These are phyloP conservation scores for Agaricales sp. DNA, from an alignment of 1,284 basidiomycete genomes.

Conservation along the genomic window DNA sequence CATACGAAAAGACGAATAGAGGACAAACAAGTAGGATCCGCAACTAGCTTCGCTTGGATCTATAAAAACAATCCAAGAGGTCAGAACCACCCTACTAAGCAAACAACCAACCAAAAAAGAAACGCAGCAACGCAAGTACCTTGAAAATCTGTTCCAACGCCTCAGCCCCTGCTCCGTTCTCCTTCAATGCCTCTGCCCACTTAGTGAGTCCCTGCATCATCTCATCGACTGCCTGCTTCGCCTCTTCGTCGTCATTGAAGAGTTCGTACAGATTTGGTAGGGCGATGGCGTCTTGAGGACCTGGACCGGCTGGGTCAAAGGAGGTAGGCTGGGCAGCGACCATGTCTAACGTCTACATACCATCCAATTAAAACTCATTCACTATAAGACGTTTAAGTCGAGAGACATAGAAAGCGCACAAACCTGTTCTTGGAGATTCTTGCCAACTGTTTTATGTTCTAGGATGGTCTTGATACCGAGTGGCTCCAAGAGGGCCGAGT, in stretches of 20 bases:
- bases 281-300: constrained; percentile 31
- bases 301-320: background rate
- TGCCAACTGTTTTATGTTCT: constrained; percentile 30
- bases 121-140: background rate
- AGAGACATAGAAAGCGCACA: too few relatives aligned
- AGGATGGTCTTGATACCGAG: constrained; percentile 28
- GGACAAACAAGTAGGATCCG: constrained; percentile 23
- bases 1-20: background rate
- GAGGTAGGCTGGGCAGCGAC: background rate
- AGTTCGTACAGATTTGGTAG: constrained; percentile 36
- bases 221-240: constrained; percentile 19
- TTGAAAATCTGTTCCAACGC: constrained; percentile 32
- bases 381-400: background rate
- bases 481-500: constrained; percentile 24
- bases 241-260: constrained; percentile 24
- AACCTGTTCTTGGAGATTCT: constrained; percentile 38
- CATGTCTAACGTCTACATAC: background rate
- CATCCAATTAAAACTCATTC: background rate
- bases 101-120: background rate
- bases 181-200: constrained; percentile 33
- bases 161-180: constrained; percentile 23
- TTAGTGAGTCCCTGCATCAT: constrained; percentile 21
- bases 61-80: background rate
- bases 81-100: too few relatives aligned
- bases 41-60: constrained; percentile 30